These are phyloP conservation scores for Fusarium stilboides DNA, from an alignment of 2,329 filamentous ascomycete genomes.

Conservation along the genomic window DNA sequence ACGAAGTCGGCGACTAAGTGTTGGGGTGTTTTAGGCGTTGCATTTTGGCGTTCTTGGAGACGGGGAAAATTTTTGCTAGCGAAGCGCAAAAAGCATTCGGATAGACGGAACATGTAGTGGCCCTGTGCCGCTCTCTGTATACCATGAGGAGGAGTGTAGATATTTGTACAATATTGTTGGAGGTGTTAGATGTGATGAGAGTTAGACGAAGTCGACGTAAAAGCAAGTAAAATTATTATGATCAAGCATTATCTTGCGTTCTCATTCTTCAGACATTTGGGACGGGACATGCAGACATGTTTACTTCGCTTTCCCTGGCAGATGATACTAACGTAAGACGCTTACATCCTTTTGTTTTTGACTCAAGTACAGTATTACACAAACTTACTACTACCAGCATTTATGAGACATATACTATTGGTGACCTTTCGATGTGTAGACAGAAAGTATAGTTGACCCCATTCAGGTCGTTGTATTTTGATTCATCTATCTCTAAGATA, in stretches of 20 bases:
- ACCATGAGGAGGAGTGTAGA: conserved; percentile 40
- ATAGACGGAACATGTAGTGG: conserved; percentile 21
- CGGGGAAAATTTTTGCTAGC: conserved; percentile 23
- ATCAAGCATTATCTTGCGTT: not conserved
- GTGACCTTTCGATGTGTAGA: not conserved
- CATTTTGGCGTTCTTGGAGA: conserved; percentile 37
- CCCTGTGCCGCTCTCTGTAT: conserved; percentile 27
- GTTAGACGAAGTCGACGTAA: not conserved
- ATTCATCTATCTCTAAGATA: conserved; percentile 21
- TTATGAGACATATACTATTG: no score
- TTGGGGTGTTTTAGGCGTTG: conserved; percentile 27
- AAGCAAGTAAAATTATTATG: conserved; percentile 5
- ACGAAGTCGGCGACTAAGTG: conserved; percentile 29
- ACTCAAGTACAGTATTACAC: no score
- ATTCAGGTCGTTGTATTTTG: conserved; percentile 16
- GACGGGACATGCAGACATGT: not conserved
- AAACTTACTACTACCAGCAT: no score
- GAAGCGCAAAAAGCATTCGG: conserved; percentile 41
- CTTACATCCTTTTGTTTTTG: no score
- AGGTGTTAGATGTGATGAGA: not conserved
- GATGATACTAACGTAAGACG: no score
- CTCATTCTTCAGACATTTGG: not conserved
- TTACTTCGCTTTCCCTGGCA: no score
- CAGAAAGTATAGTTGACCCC: not conserved
- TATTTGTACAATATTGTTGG: conserved; percentile 38